Evolutionary conservation across 805 yeast genomes (phyloP), one percentile per base, ranked within the genome.

Genomic region (Ogataea henricii): DNA sequence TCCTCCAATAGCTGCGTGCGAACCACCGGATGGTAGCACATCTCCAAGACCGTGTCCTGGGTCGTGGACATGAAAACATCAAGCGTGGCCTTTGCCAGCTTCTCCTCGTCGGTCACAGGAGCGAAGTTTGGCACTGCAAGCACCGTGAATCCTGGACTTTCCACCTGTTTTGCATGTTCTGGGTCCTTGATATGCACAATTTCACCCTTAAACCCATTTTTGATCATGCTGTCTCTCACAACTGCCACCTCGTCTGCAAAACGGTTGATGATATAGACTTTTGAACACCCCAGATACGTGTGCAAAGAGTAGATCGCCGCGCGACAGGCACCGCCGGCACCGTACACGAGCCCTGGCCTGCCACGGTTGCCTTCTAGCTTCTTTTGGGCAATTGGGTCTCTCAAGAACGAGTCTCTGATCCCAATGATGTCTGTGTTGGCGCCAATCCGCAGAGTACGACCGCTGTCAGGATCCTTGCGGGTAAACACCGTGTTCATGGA

Each of bases 261-360:
- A 17, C 51, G 33, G 29, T 44, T 44, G 35, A 48, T 36, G 14
- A 48, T 40, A 20, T 48, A 48, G n/a, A 44, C 20, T 21, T 34
- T 44, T 10, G 45, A 30, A 20, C 47, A 48, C 1, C 45, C 51
- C 14, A 48, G 35, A 16, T 43, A 48, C n/a, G 33, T 43, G 35
- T 44, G 29, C 8, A 48, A 35, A 16, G 47, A 37, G 32, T 35
- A 42, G 21, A 48, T 44, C 4, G 51, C 51, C 2, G 51, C 51
- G 22, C 51, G 41, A 16, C 51, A 48, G 1, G 51, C 47, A 9
- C 51, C 51, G 9, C 51, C 51, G 3, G 51, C 51, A 8, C 51
- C 51, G 23, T 48, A 48, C n/a, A 48, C 51, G 10, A 48, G 33
- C 10, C 51, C 51, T 3, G 47, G 47, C 17, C 25, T 32, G 4